Percentiles rank a stretch among this genome's conserved stretches.
Conservation (phyloP, 768 basidiomycete species). For the Hydnum rufescens region DNA sequence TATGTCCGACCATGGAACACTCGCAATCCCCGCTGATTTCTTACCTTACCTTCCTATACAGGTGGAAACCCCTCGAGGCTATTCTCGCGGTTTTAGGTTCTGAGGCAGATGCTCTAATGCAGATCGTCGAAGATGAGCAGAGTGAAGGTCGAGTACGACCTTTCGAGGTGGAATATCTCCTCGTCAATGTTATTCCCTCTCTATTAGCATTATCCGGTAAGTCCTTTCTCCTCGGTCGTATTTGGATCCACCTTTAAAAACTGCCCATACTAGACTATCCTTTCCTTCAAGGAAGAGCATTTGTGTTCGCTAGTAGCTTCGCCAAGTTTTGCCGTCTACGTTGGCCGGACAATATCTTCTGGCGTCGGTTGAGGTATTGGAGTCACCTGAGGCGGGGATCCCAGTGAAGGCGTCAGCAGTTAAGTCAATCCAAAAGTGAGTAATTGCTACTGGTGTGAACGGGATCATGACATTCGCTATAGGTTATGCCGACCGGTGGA, state of each 20-base stretch:
- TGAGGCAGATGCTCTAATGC: slow-evolving; percentile 53
- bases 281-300: slow-evolving; percentile 87
- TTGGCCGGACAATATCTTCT: slow-evolving; percentile 73
- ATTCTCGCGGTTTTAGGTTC: slow-evolving; percentile 65
- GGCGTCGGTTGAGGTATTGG: slow-evolving; percentile 71
- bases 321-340: slow-evolving; percentile 49
- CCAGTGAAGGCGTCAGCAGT: slow-evolving; percentile 90
- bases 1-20: slow-evolving; percentile 16
- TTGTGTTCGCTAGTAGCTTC: slow-evolving; percentile 87
- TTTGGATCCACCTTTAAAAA: background rate
- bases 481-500: slow-evolving; percentile 28
- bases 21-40: background rate
- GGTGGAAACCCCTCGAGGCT: slow-evolving; percentile 90
- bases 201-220: slow-evolving; percentile 51
- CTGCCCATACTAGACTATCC: slow-evolving; percentile 39
- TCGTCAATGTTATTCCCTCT: slow-evolving; percentile 61
- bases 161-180: slow-evolving; percentile 59
- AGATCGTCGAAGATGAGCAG: slow-evolving; percentile 57
- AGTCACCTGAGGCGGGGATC: slow-evolving; percentile 46
- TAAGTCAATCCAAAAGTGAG: slow-evolving; percentile 81
- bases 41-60: slow-evolving; percentile 15
- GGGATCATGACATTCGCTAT: slow-evolving; percentile 49
- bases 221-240: slow-evolving; percentile 12
- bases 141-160: slow-evolving; percentile 40
- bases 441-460: slow-evolving; percentile 6